These are phyloP conservation scores for Suhomyces chickasaworum DNA, from an alignment of 1,139 yeast genomes.

Conservation along the genomic window DNA sequence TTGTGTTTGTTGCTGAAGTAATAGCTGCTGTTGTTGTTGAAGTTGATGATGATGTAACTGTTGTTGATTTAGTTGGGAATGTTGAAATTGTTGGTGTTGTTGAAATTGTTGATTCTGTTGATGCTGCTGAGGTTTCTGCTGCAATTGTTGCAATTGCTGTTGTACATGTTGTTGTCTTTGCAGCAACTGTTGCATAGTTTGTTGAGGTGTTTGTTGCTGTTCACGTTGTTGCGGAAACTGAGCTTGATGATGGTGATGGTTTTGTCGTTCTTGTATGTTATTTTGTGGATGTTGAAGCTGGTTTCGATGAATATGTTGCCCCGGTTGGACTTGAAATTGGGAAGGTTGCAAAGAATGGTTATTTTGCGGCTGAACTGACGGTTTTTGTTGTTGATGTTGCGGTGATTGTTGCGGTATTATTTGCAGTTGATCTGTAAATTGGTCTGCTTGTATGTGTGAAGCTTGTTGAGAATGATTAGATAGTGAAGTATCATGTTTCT, in stretches of 20 bases:
- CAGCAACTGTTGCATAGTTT: background rate
- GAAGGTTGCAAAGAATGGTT: background rate
- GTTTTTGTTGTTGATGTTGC: conserved; percentile 20
- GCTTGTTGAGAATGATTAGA: conserved; percentile 15
- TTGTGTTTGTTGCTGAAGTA: background rate
- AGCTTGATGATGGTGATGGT: background rate
- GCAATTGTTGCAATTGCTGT: background rate
- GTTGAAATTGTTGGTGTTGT: background rate
- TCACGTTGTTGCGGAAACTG: background rate
- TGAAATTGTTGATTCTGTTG: background rate
- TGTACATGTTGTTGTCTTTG: background rate
- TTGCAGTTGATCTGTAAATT: conserved; percentile 20
- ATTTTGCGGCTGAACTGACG: conserved; percentile 12
- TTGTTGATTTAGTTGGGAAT: background rate
- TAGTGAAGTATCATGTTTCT: conserved; percentile 10
- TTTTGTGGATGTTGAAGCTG: background rate
- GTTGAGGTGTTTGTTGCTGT: background rate
- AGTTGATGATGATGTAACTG: background rate
- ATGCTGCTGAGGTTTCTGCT: background rate
- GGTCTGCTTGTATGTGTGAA: conserved; percentile 10
- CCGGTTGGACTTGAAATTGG: background rate
- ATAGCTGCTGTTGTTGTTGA: conserved; percentile 12
- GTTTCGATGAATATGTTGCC: background rate
- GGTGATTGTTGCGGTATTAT: conserved; percentile 12
- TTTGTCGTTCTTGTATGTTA: background rate